Base-by-base conservation (phyloP, 768 basidiomycete genomes). In the Phallus indusiatus region DNA sequence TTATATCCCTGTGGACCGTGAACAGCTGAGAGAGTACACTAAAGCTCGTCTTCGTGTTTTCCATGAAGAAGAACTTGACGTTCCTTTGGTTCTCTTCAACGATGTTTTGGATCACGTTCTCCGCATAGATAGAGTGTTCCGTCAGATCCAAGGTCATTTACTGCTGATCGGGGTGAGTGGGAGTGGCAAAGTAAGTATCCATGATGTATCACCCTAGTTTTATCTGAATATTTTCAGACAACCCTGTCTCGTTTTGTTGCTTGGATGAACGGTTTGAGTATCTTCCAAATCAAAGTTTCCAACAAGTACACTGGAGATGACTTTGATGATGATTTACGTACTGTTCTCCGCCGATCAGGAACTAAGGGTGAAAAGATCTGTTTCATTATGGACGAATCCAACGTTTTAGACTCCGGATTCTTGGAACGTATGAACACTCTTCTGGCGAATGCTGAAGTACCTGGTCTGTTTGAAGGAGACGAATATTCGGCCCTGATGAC, bases 311-410 rank as follows among this genome's bases (percentile, higher is more conserved):
- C 93, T 1, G 94, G 91, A 21, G 94, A 95, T 16, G 96, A 99
- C 71, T 99, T 99, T 66, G 96, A 99, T 64, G 95, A 99, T 63
- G 96, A 99, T 70, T 78, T 99, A 49, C 85, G 96, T 47, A 90
- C 85, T 0, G 96, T 99, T 5, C 84, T 99, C 37, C 90, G 96
- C 48, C 87, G 96, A 36, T 79, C 95, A 7, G 96, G 96, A 6
- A 97, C 94, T 77, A 99, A 98, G 69, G 94, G 94, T 65, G 96
- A 99, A 73, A 98, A 98, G 74, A 88, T 99, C 53, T 97, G 94
- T 70, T 99, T 99, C 79, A 98, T 99, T 75, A 97, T 99, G 96
- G 96, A 99, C 71, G 96, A 99, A 71, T 98, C 96, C 3, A 98
- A 99, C 66, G 96, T 98, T 12, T 86, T 98, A 34, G 96, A 99